A percentile compares a stretch with the other conserved stretches of the same genome.
Evolutionary conservation across 139 green algal genomes (phyloP).

Genomic region (Coccomyxa sp.): DNA sequence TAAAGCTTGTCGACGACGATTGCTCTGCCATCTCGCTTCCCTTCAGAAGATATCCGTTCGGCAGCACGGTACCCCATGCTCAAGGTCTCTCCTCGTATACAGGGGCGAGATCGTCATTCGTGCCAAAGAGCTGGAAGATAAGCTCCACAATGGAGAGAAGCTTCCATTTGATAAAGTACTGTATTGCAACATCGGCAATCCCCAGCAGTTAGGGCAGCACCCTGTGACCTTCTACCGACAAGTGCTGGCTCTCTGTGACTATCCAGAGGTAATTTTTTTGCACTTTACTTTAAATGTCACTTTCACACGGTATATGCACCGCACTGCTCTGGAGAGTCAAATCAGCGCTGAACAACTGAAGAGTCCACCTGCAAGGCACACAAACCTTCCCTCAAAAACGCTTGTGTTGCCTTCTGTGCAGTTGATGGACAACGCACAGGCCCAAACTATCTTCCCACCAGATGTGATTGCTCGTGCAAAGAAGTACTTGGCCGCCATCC

Average conservation of each 20-base stretch:
- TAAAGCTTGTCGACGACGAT: too few species aligned
- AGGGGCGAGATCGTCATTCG: conserved; percentile 77
- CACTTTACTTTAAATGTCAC: too few species aligned
- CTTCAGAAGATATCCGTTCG: too few species aligned
- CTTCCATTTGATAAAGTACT: conserved; percentile 68
- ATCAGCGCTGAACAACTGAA: too few species aligned
- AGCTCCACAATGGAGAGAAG: conserved; percentile 52
- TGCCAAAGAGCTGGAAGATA: conserved; percentile 58
- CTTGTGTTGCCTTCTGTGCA: conserved; percentile 15
- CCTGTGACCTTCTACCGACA: conserved; percentile 91
- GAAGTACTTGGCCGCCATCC: conserved; percentile 64
- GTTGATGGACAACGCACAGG: conserved; percentile 66
- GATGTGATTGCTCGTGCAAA: conserved; percentile 77
- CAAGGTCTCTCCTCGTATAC: not conserved
- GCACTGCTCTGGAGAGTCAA: too few species aligned
- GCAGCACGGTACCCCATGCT: too few species aligned
- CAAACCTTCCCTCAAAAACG: too few species aligned
- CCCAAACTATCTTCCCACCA: conserved; percentile 64
- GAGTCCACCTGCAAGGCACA: too few species aligned
- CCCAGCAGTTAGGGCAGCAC: conserved; percentile 85
- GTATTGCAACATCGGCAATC: conserved; percentile 82
- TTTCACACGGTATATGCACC: too few species aligned
- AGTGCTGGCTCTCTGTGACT: conserved; percentile 80
- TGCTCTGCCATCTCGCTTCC: too few species aligned
- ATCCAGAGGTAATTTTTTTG: conserved; percentile 55